Evolutionary conservation across 164 flowering plant genomes (phyloP).

Genomic region (Chimonanthus praecox): DNA sequence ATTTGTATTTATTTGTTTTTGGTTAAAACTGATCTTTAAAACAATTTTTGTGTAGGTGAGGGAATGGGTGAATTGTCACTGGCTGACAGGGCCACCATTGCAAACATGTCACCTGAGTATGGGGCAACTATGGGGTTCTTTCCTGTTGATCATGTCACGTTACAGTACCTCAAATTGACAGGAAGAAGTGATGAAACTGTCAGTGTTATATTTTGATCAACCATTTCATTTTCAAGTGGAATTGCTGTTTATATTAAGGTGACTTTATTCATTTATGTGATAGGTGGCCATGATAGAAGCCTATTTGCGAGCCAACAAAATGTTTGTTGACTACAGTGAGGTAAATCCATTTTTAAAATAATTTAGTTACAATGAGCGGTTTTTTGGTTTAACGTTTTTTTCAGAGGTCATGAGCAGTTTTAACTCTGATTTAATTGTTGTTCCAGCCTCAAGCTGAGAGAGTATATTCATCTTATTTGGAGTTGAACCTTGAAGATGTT

Average conservation of each 20-base stretch:
- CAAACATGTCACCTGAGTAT: constrained; percentile 85
- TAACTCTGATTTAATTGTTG: constrained; percentile 2
- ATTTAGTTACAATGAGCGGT: constrained; percentile 3
- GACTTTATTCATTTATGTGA: constrained; percentile 1
- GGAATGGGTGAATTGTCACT: constrained; percentile 76
- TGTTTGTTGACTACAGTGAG: constrained; percentile 87
- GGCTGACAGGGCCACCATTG: constrained; percentile 85
- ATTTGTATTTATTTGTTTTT: constrained; percentile 1
- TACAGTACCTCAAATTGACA: constrained; percentile 74
- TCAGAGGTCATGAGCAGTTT: not conserved
- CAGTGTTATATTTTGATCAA: constrained; percentile 12
- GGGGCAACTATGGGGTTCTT: constrained; percentile 97
- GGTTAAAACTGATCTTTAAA: constrained; percentile 1
- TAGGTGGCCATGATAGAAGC: constrained; percentile 76
- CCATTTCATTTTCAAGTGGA: not conserved
- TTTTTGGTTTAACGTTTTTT: not conserved
- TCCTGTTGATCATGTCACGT: constrained; percentile 83
- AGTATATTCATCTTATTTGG: constrained; percentile 63
- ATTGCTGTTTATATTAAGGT: constrained; percentile 1
- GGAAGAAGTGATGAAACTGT: constrained; percentile 90
- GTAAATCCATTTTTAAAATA: constrained; percentile 26
- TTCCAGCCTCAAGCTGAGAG: constrained; percentile 62
- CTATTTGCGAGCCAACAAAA: constrained; percentile 72
- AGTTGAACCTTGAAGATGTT: constrained; percentile 59
- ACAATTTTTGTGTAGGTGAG: constrained; percentile 38